Evolutionary conservation across 129 eudicot genomes (phyloP).

Genomic region (Flaveria sonorensis): DNA sequence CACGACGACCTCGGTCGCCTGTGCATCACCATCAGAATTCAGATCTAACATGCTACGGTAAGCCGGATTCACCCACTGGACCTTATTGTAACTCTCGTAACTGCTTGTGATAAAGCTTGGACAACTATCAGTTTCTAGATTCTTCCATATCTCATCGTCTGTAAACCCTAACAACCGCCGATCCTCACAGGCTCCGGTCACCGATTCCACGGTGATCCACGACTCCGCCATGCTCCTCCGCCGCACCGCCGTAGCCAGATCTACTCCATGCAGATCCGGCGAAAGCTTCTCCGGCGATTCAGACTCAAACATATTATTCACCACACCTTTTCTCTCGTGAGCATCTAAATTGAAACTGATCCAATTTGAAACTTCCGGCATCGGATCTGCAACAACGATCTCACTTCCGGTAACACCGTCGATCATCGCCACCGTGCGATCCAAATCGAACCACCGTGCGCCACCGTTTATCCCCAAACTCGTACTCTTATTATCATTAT

Average conservation of each 20-base stretch:
- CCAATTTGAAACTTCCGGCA: constrained; percentile 32
- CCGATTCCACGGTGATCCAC: constrained; percentile 53
- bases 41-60: constrained; percentile 51
- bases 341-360: constrained; percentile 28
- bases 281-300: neutral
- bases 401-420: constrained; percentile 11
- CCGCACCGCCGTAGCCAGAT: constrained; percentile 32
- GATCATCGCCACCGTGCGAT: constrained; percentile 21
- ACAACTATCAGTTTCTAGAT: constrained; percentile 63
- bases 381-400: constrained; percentile 16
- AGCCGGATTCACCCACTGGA: constrained; percentile 62
- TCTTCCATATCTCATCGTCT: constrained; percentile 57
- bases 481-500: no score
- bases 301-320: neutral
- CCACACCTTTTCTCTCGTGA: neutral
- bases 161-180: constrained; percentile 48
- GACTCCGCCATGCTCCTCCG: constrained; percentile 39
- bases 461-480: no score
- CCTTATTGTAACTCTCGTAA: constrained; percentile 17
- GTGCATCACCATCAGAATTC: neutral
- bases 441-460: constrained; percentile 24
- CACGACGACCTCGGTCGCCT: constrained; percentile 42
- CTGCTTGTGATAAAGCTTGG: constrained; percentile 63
- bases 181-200: constrained; percentile 49
- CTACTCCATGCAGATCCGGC: constrained; percentile 33